phyloP scores from a whole-genome alignment of 805 yeast species.

The Starmerella floricola region DNA sequence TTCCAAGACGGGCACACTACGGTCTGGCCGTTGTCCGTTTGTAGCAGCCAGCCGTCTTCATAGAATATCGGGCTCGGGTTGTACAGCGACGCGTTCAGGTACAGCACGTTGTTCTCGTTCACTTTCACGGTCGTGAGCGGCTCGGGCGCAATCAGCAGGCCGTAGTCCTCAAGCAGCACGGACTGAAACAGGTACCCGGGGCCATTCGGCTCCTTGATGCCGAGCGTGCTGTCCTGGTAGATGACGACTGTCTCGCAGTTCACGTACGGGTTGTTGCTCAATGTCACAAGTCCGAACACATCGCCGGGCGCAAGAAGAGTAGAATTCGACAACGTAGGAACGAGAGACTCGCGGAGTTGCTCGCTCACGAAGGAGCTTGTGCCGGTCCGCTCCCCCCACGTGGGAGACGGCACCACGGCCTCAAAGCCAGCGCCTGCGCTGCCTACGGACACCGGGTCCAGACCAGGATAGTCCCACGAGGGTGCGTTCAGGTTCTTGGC shows the following conservation, averaged over 20 bases:
- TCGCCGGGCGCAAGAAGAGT: constrained; percentile 23
- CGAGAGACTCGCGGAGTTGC: no score
- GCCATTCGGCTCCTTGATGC: constrained; percentile 19
- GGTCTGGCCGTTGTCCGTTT: constrained; percentile 10
- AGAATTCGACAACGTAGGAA: no score
- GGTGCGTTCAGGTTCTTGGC: no score
- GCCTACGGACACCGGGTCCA: no score
- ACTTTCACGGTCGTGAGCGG: constrained; percentile 22
- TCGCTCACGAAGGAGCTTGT: no score
- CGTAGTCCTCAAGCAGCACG: constrained; percentile 22
- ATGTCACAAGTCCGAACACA: constrained; percentile 22
- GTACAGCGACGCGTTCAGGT: constrained; percentile 21
- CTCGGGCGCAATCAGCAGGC: constrained; percentile 23
- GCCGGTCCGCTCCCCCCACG: no score
- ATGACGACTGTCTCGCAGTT: constrained; percentile 21
- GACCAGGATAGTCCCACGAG: no score
- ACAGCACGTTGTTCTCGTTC: constrained; percentile 18
- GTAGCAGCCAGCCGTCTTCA: constrained; percentile 14
- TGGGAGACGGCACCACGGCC: no score
- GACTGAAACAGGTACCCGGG: constrained; percentile 22
- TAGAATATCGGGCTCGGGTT: constrained; percentile 20
- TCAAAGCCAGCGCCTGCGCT: no score
- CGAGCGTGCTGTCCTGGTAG: constrained; percentile 21
- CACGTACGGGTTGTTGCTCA: constrained; percentile 10
- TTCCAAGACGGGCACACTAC: constrained; percentile 24